Base-by-base conservation (phyloP, 306 rosid species). In the Glycine tomentella region DNA sequence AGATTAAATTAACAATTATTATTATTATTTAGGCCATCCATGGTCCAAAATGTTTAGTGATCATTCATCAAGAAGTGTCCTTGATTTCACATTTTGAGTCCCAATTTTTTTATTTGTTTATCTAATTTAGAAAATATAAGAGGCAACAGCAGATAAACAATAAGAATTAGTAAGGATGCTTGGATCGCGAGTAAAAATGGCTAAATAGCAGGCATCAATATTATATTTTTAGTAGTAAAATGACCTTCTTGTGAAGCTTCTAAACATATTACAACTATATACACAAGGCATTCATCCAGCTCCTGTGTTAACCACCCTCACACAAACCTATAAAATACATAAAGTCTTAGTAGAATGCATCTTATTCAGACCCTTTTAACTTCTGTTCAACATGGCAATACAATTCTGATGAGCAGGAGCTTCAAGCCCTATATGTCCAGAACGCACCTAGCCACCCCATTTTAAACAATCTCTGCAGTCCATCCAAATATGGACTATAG, bases 401-500 rank as follows among this genome's bases (percentile, higher is more conserved):
- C 77, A 86, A 79, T 42, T 25, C 31, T 25, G 31, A 48, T 55
- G 12, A 46, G 25, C 7, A 62, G 67, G 56, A 77, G 76, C 76
- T 48, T 87, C 36, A 57, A 82, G 81, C 31, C 86, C 80, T 68
- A 62, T 52, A 62, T 62, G 76, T 80, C 77, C 69, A 50, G 20
- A 82, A 65, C 34, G 55, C 82, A 84, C 62, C 6, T 74, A 62
- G 4, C 71, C 80, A 72, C 80, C 65, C 84, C 89, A 13, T 83
- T 81, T 78, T 74, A 78, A 70, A 82, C 68, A 81, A 80, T n/a
- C n/a, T n/a, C 67, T 63, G 63, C 50, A 79, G 88, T 86, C 87
- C 94, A 87, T 86, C 84, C 76, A 72, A 81, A 84, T 33, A 80
- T 89, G 88, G 88, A 89, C 89, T 69, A 48, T 5, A 57, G n/a